Evolutionary conservation across 257 asterid genomes (phyloP).

Genomic region (Scutellaria galericulata): DNA sequence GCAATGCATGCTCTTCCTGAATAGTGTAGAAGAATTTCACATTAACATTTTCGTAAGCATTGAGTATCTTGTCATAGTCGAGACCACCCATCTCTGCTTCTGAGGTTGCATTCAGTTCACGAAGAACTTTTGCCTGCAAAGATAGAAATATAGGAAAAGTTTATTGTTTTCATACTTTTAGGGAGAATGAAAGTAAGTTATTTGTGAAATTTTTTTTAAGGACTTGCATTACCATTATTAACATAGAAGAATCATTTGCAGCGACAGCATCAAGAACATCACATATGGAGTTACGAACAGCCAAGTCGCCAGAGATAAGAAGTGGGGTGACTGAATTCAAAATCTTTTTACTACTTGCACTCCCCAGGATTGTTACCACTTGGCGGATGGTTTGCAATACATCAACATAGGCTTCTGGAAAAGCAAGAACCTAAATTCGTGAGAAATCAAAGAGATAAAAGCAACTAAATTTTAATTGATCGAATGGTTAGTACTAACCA

Average conservation of each 20-base stretch:
- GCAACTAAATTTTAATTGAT: conserved; percentile 7
- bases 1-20: conserved; percentile 67
- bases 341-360: conserved; percentile 58
- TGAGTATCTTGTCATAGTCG: conserved; percentile 76
- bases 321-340: conserved; percentile 69
- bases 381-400: conserved; percentile 62
- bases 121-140: conserved; percentile 76
- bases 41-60: conserved; percentile 73
- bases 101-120: conserved; percentile 75
- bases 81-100: conserved; percentile 69
- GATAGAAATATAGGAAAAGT: conserved; percentile 29
- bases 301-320: conserved; percentile 64
- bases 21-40: conserved; percentile 58
- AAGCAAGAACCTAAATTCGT: conserved; percentile 29
- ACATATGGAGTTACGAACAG: conserved; percentile 66
- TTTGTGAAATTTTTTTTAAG: neutral
- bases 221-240: conserved; percentile 56
- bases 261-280: conserved; percentile 84
- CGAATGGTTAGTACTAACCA: conserved; percentile 55
- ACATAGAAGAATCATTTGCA: conserved; percentile 62
- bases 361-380: conserved; percentile 54
- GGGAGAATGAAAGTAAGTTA: neutral
- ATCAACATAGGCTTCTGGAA: conserved; percentile 62
- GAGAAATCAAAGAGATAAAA: conserved; percentile 9
- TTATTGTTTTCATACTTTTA: conserved; percentile 7